These are phyloP conservation scores for Phytophthora sp. DNA, from an alignment of 352 stramenopile species.

Conservation along the genomic window DNA sequence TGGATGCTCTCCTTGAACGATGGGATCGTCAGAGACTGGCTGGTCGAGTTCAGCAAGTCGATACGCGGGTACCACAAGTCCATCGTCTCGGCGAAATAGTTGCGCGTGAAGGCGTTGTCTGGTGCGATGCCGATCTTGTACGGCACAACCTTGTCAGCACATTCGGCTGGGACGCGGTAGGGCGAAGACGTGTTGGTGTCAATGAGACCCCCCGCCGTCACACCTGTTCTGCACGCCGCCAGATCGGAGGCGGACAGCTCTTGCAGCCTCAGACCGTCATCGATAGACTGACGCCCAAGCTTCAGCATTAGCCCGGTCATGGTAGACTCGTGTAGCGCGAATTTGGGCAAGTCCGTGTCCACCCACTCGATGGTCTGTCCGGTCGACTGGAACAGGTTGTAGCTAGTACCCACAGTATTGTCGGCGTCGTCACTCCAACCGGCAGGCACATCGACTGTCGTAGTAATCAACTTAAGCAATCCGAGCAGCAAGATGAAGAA, in stretches of 20 bases:
- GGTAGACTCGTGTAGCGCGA: conserved; percentile 55
- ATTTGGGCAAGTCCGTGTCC: conserved; percentile 40
- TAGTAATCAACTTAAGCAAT: conserved; percentile 48
- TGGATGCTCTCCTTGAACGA: conserved; percentile 53
- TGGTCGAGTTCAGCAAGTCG: conserved; percentile 30
- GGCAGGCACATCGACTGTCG: conserved; percentile 46
- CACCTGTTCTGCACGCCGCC: conserved; percentile 20
- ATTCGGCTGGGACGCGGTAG: conserved; percentile 36
- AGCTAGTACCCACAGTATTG: conserved; percentile 31
- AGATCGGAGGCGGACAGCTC: conserved; percentile 39
- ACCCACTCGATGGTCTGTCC: conserved; percentile 42
- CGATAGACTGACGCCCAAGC: conserved; percentile 45
- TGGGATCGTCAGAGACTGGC: conserved; percentile 30
- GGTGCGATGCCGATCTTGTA: conserved; percentile 64
- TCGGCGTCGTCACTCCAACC: conserved; percentile 50
- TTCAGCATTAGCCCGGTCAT: conserved; percentile 63
- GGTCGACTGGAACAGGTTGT: conserved; percentile 56
- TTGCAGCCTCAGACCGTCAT: conserved; percentile 39
- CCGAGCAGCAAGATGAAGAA: conserved; percentile 65
- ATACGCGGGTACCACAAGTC: conserved; percentile 64
- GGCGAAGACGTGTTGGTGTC: conserved; percentile 39
- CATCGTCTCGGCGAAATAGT: conserved; percentile 63
- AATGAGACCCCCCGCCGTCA: conserved; percentile 42
- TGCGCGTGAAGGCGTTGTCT: conserved; percentile 53
- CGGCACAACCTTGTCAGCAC: conserved; percentile 44